phyloP scores from a whole-genome alignment of 345 rosid species.

The Rhodamnia argentea region DNA sequence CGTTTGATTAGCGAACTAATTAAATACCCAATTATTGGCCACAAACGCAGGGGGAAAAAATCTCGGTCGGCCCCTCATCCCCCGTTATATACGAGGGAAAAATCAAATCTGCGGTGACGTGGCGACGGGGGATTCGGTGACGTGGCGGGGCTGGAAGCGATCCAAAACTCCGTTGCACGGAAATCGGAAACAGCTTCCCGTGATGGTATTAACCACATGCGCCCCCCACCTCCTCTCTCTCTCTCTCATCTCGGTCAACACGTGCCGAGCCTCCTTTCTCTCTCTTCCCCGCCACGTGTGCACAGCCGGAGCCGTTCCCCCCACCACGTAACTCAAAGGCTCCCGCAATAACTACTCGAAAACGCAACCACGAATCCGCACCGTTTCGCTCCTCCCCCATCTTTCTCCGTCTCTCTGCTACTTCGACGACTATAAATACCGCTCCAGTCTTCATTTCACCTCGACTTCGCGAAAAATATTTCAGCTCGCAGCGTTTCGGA shows the following conservation, averaged over 20 bases:
- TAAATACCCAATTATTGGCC: not conserved
- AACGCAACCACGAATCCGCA: not conserved
- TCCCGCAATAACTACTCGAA: not conserved
- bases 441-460: not conserved
- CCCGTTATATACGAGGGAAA: not conserved
- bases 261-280: not conserved
- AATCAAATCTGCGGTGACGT: not conserved
- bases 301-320: not conserved
- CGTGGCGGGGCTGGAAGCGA: not conserved
- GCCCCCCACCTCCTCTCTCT: not conserved
- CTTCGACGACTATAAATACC: not conserved
- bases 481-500: not conserved
- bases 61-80: not conserved
- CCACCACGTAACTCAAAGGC: not conserved
- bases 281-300: conserved; percentile 2
- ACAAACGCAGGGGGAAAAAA: not conserved
- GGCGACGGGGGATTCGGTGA: not conserved
- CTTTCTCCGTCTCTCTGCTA: not conserved
- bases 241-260: not conserved
- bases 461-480: not conserved
- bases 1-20: not conserved
- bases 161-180: not conserved
- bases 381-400: not conserved
- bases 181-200: not conserved
- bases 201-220: conserved; percentile 1